Base-by-base conservation (phyloP, 768 basidiomycete genomes). In the Leucosporidium yakuticum region DNA sequence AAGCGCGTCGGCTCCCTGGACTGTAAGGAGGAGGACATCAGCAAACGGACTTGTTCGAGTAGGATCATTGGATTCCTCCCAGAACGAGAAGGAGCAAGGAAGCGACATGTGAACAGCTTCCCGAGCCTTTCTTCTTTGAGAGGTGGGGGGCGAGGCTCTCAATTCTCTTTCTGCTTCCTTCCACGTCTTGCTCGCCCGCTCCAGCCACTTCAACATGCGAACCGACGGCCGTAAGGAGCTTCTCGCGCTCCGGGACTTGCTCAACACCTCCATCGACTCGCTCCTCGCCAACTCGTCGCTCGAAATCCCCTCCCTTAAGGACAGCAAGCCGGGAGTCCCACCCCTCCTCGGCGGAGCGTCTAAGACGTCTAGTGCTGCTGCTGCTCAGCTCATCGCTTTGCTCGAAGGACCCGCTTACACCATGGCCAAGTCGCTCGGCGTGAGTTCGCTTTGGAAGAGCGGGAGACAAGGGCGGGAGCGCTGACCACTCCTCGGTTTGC, bases 401-500 rank as follows among this genome's bases (percentile, higher is more conserved):
- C 54, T 55, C 14, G 54, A 29, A 17, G 54, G 54, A 11, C 27
- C 54, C 8, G 11, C 17, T 7, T 29, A 29, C 54, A 29, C 27
- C 11, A 6, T 55, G 4, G 9, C 7, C 25, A 19, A 29, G 12
- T 25, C 31, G 27, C 31, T 55, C 54, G 31, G 19, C 25, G 25
- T 55, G 27, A 55, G 54, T 14, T 9, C 21, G 47, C 14, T 48
- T 48, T 48, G 12, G 49, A 6, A 50, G 49, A 5, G 6, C n/a
- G 49, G 49, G 4, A n/a, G n/a, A n/a, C n/a, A n/a, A 7, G 17
- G 25, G 20, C 25, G 27, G 27, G 20, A 12, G 7, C 4, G 54
- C 8, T 55, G 2, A 27, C 7, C 7, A 14, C 6, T 4, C 57
- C 83, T 12, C 12, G 5, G 34, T 36, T 36, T 36, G 34, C 64